phyloP scores from a whole-genome alignment of 2,329 filamentous ascomycete genomes.

The Paraconiothyrium brasiliense region DNA sequence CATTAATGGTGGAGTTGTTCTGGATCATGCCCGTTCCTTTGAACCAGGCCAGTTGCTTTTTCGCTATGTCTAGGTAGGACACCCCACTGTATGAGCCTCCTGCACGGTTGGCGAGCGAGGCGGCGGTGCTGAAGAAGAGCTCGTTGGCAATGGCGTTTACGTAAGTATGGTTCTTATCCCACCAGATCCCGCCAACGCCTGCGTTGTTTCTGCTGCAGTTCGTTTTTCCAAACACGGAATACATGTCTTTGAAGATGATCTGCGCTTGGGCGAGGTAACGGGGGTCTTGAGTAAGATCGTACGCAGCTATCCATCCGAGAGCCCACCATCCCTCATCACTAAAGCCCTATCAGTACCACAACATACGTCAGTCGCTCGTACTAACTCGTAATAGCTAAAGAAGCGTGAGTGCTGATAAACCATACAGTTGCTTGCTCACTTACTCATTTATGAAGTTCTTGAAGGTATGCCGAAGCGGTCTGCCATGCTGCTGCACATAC shows the following conservation, averaged over 20 bases:
- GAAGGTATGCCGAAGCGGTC: neutral
- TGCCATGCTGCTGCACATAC: conserved; percentile 6
- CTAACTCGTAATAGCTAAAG: conserved; percentile 15
- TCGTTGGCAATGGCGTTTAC: conserved; percentile 66
- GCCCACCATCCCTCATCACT: conserved; percentile 64
- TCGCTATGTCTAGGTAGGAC: conserved; percentile 57
- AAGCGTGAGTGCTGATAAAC: neutral
- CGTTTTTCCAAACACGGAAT: conserved; percentile 49
- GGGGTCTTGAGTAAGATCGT: conserved; percentile 58
- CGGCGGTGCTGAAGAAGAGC: conserved; percentile 64
- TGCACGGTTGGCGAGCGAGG: conserved; percentile 63
- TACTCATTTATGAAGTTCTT: conserved; percentile 15
- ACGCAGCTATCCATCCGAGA: conserved; percentile 63
- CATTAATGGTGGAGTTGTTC: conserved; percentile 60
- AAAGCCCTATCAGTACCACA: conserved; percentile 39
- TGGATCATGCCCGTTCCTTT: conserved; percentile 58
- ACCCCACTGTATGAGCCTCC: conserved; percentile 32
- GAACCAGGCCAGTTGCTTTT: conserved; percentile 63
- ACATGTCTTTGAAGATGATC: conserved; percentile 57
- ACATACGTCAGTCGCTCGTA: neutral
- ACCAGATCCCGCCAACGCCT: conserved; percentile 57
- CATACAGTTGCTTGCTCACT: neutral
- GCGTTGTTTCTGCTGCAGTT: conserved; percentile 48
- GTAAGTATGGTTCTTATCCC: conserved; percentile 56
- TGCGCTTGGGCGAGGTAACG: conserved; percentile 59